Base-by-base conservation (phyloP, 768 basidiomycete genomes). In the Lactarius deliciosus region DNA sequence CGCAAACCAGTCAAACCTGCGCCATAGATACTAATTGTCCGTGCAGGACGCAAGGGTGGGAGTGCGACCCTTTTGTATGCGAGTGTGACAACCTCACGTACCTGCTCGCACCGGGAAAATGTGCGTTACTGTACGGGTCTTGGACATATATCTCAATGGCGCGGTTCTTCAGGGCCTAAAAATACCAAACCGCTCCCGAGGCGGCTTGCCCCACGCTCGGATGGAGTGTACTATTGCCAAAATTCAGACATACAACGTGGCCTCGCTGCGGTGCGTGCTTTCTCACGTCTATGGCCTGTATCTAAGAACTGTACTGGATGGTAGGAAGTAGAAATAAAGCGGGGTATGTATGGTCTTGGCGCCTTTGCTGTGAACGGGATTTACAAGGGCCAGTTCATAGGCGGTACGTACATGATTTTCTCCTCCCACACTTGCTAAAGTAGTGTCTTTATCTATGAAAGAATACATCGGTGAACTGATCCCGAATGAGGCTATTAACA, bases 61-160 rank as follows among this genome's bases (percentile, higher is more conserved):
- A 91, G 73, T 92, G 90, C 65, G 88, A 90, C 73, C 87, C 88
- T 3, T 85, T 85, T 41, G 64, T 89, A 10, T 92, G 90, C 67
- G 7, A 70, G 13, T 76, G 76, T 15, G 88, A 88, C 72, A 76
- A 78, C 67, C 78, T 81, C 62, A 80, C 73, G 85, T 32, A 9
- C 25, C 18, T 28, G 9, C 13, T 1, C 0, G 25, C 13, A 3
- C 7, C 4, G 22, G 2, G 2, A 16, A 43, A n/a, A 45, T 0
- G 66, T 67, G 43, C 20, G 62, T 64, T 20, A 15, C 5, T 43
- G 25, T 45, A 22, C 30, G 32, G 9, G 16, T n/a, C 4, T 11
- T 41, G 43, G 18, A 1, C 22, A n/a, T 22, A 2, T 22, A 2
- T 50, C 30, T 34, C 63, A 22, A 60, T 28, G 56, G 56, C 0